Evolutionary conservation across 768 basidiomycete species (phyloP).

Genomic region (Russula emetica): DNA sequence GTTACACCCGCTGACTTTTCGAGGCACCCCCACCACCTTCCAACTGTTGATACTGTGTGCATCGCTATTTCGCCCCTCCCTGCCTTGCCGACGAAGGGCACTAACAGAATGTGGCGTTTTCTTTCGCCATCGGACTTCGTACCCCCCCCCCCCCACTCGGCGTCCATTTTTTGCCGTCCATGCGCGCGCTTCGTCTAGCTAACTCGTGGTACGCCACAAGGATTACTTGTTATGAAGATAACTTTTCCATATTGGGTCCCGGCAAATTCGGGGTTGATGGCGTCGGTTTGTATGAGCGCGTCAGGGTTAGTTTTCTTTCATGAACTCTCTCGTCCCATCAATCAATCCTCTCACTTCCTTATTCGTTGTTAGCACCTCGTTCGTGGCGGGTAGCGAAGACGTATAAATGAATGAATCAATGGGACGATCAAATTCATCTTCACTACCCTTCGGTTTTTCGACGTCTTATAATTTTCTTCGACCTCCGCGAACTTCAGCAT

Average conservation of each 20-base stretch:
- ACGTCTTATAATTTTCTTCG: background rate
- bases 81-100: background rate
- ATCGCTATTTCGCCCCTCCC: background rate
- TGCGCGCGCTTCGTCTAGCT: background rate
- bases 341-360: background rate
- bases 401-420: conserved; percentile 14
- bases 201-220: background rate
- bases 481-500: conserved; percentile 2
- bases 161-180: background rate
- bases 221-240: background rate
- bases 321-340: background rate
- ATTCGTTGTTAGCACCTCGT: background rate
- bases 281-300: background rate
- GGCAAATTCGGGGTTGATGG: background rate
- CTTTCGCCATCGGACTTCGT: background rate
- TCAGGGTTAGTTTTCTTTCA: no score
- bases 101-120: background rate
- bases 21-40: background rate
- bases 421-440: background rate
- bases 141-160: background rate
- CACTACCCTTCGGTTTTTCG: background rate
- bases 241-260: background rate
- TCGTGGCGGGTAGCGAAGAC: background rate
- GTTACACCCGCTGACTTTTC: no score
- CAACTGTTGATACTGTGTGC: background rate